These are phyloP conservation scores for Aspergillus sp. DNA, from an alignment of 2,329 filamentous ascomycete genomes.

Conservation along the genomic window DNA sequence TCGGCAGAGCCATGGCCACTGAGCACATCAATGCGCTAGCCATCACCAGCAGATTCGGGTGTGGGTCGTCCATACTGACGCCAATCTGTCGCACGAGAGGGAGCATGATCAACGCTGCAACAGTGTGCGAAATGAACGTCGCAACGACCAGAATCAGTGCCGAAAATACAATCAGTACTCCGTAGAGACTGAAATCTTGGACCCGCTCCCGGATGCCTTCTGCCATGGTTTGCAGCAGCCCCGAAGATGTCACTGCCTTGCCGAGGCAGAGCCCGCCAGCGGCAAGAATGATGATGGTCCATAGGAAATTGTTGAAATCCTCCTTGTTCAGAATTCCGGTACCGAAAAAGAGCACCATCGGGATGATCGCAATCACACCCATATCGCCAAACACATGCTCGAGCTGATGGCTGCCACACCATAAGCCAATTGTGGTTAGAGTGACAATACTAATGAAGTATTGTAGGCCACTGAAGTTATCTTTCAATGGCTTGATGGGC, in stretches of 20 bases:
- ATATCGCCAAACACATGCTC: conserved; percentile 91
- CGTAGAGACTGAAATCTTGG: conserved; percentile 77
- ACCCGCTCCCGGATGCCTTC: conserved; percentile 71
- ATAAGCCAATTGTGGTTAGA: conserved; percentile 78
- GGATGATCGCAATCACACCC: conserved; percentile 96
- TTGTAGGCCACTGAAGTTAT: conserved; percentile 82
- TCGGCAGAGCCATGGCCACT: conserved; percentile 95
- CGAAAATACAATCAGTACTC: conserved; percentile 82
- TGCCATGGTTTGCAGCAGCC: conserved; percentile 85
- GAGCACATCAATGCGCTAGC: conserved; percentile 92
- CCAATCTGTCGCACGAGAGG: conserved; percentile 88
- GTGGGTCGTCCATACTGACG: conserved; percentile 78
- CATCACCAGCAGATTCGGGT: conserved; percentile 95
- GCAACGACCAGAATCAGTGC: conserved; percentile 84
- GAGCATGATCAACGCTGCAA: conserved; percentile 90
- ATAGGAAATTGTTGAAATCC: conserved; percentile 99
- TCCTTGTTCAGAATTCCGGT: conserved; percentile 96
- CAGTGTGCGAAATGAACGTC: conserved; percentile 96
- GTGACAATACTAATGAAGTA: conserved; percentile 91
- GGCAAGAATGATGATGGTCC: conserved; percentile 98
- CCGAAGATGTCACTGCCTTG: conserved; percentile 91
- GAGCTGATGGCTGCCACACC: conserved; percentile 89
- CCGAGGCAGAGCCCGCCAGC: conserved; percentile 90
- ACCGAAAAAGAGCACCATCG: conserved; percentile 93
- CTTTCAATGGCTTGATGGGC: conserved; percentile 84